A percentile compares a stretch with the other conserved stretches of the same genome.
These are phyloP conservation scores for Pyrus bretschneideri DNA, from an alignment of 306 rosid genomes.

Conservation along the genomic window DNA sequence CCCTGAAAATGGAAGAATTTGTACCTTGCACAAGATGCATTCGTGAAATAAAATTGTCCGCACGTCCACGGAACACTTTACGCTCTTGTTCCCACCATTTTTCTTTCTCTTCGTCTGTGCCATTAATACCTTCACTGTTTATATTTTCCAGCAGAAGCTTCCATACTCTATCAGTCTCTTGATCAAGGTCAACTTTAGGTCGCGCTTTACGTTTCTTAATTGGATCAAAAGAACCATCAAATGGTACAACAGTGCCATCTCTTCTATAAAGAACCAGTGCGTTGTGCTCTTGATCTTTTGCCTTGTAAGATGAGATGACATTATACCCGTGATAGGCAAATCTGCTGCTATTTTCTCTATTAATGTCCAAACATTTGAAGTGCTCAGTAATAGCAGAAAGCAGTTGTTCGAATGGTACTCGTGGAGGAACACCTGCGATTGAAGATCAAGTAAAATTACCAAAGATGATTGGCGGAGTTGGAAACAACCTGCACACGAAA, in stretches of 20 bases:
- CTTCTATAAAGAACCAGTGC: conserved; percentile 39
- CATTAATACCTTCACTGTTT: conserved; percentile 84
- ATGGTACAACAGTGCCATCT: conserved; percentile 58
- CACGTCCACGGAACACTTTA: conserved; percentile 78
- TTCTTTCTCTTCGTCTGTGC: conserved; percentile 73
- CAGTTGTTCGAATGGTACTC: conserved; percentile 14
- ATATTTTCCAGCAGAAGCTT: conserved; percentile 80
- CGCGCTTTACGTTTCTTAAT: conserved; percentile 64
- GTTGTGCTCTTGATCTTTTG: conserved; percentile 32
- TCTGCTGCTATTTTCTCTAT: conserved; percentile 39
- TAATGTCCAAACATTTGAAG: conserved; percentile 49
- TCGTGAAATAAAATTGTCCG: conserved; percentile 88
- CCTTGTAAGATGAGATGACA: conserved; percentile 46
- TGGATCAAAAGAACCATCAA: conserved; percentile 44
- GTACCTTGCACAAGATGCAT: conserved; percentile 99
- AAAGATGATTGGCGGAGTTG: neutral
- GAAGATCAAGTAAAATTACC: neutral
- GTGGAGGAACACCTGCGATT: conserved; percentile 38
- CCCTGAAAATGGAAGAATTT: neutral
- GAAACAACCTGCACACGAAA: neutral
- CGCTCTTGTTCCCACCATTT: conserved; percentile 99
- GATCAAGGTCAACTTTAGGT: conserved; percentile 89
- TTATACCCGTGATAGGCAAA: conserved; percentile 29
- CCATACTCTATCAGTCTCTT: conserved; percentile 93
- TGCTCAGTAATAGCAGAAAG: conserved; percentile 36